Evolutionary conservation across 495 filamentous ascomycete genomes (phyloP).

Genomic region (Neurospora africana): DNA sequence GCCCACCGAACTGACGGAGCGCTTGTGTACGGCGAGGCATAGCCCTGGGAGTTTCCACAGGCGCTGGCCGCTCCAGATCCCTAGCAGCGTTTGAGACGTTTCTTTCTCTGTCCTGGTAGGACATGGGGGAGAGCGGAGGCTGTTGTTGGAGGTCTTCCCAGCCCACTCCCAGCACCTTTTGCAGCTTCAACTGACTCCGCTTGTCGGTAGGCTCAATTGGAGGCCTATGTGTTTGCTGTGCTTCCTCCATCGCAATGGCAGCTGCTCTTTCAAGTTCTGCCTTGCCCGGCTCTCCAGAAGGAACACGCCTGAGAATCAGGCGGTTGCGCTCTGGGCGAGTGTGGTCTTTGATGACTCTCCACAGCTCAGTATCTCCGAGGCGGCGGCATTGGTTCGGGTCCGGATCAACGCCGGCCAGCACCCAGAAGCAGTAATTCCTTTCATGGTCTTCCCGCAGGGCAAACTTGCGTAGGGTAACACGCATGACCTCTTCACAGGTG

Average conservation of each 20-base stretch:
- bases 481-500: slow-evolving; percentile 81
- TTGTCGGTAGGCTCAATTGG: slow-evolving; percentile 53
- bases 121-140: slow-evolving; percentile 71
- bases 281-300: slow-evolving; percentile 71
- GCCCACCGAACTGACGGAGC: slow-evolving; percentile 66
- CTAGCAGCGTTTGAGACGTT: slow-evolving; percentile 51
- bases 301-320: slow-evolving; percentile 81
- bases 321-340: slow-evolving; percentile 72
- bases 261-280: slow-evolving; percentile 74
- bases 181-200: slow-evolving; percentile 62
- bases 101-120: slow-evolving; percentile 52
- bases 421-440: slow-evolving; percentile 73
- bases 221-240: slow-evolving; percentile 58
- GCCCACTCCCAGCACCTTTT: slow-evolving; percentile 73
- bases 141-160: slow-evolving; percentile 61
- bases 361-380: slow-evolving; percentile 72
- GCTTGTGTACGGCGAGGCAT: slow-evolving; percentile 49
- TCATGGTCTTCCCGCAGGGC: slow-evolving; percentile 63
- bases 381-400: slow-evolving; percentile 66
- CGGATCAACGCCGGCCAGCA: slow-evolving; percentile 72
- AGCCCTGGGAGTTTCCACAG: slow-evolving; percentile 36
- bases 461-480: slow-evolving; percentile 75
- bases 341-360: slow-evolving; percentile 70
- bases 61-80: slow-evolving; percentile 47
- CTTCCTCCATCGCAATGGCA: slow-evolving; percentile 71